Evolutionary conservation across 2,329 filamentous ascomycete genomes (phyloP), one percentile per base, ranked within the genome.

Genomic region (Talaromyces piceae): DNA sequence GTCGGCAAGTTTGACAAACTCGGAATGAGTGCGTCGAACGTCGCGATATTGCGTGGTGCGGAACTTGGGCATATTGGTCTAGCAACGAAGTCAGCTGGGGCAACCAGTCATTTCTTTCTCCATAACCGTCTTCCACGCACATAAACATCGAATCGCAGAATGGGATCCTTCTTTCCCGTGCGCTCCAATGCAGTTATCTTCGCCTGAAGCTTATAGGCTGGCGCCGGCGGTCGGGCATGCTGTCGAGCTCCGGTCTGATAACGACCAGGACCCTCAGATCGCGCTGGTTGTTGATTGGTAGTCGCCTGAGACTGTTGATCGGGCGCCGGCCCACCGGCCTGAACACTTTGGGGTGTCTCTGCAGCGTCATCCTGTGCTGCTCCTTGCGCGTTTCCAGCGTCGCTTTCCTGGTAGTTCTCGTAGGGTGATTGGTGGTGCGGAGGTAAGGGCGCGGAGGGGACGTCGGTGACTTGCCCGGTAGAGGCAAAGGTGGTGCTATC

Each of bases 21-120:
- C 93, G 45, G 88, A 90, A 71, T 98, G 93, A 55, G 94, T 86
- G 54, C 93, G 88, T 61, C 93, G 87, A 58, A 98, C 90, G 70
- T 98, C 93, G 64, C 93, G 90, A 73, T 96, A 98, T 69, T 98
- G 93, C 4, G 93, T 98, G 0, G 93, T 98, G 61, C 93, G 83
- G 71, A 96, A 98, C 60, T 91, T 91, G 49, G 91, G 91, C n/a
- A 98, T 86, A 71, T 98, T 98, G 58, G 93, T 98, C 93, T 98
- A 54, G 22, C 44, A 39, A n/a, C 16, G n/a, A 20, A 18, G 39
- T 56, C 33, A 56, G 54, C 27, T 47, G n/a, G n/a, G n/a, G n/a
- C n/a, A 13, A 23, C 12, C 20, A 16, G 3, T 18, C 30, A 20
- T 22, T 37, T 11, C 20, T 13, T n/a, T 3, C 18, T 28, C 27